Base-by-base conservation (phyloP, 2,329 filamentous ascomycete genomes). In the Alternaria alternata region DNA sequence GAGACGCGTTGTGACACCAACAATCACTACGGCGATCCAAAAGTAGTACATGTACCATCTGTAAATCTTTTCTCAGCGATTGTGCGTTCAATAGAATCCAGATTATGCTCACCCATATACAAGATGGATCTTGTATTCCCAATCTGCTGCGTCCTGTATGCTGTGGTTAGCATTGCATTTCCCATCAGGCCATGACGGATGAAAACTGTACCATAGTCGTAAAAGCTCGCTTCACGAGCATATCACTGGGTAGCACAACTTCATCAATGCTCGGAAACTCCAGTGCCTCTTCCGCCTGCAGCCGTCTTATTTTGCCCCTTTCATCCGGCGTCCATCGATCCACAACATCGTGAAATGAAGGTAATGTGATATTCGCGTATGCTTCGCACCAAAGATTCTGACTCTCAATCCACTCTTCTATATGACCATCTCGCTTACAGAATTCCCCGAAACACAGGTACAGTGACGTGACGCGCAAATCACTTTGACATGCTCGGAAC, bases 1-100 rank as follows among this genome's bases (percentile, higher is more conserved):
- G 7, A 77, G 61, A 20, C 70, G 71, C 18, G 58, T 67, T 16
- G 62, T 56, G 14, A 71, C 49, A 8, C 75, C 75, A n/a, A 74
- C 59, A 1, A 63, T 54, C 20, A 75, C 32, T 3, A 76, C 69
- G 14, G 66, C 22, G 12, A 65, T 57, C 75, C 75, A 76, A 43
- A 77, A 77, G 55, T 70, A 75, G 58, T 68, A 74, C 70, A 77
- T 73, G 22, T 63, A 69, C 63, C 67, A 69, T 1, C 73, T 74
- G 20, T 20, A n/a, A 8, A 34, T 20, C 12, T 36, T 20, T 11
- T 43, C 24, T 57, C 22, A 62, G 47, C 26, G 5, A 42, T n/a
- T 16, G 7, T 3, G n/a, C 9, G 47, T 36, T 36, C 51, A 7
- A 38, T 2, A 4, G 8, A 24, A 38, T 43, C 38, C 9, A 6